phyloP scores from a whole-genome alignment of 805 yeast species.

The Pichia sporocuriosa region DNA sequence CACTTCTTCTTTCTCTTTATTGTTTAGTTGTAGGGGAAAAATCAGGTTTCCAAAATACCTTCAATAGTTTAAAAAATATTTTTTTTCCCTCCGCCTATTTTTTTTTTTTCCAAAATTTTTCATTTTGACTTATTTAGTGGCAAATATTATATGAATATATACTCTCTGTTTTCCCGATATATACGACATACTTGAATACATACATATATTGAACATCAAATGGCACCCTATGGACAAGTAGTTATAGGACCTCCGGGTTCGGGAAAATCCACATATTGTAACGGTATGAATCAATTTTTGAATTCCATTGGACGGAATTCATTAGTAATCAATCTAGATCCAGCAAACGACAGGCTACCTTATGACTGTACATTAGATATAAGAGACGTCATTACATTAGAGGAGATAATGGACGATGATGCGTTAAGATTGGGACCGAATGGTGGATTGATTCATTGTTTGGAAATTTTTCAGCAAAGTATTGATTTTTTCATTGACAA shows the following conservation, averaged over 20 bases:
- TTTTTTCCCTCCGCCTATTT: background rate
- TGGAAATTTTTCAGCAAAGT: slow-evolving; percentile 57
- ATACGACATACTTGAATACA: background rate
- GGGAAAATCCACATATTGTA: slow-evolving; percentile 92
- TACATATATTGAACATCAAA: background rate
- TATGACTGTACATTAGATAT: slow-evolving; percentile 52
- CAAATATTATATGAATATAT: no score
- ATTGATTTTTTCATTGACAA: slow-evolving; percentile 53
- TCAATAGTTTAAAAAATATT: background rate
- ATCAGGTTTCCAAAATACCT: no score
- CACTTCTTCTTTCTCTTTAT: no score
- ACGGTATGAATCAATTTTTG: slow-evolving; percentile 87
- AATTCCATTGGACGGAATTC: slow-evolving; percentile 90
- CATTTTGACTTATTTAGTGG: background rate
- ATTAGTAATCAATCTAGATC: slow-evolving; percentile 83
- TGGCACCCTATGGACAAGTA: slow-evolving; percentile 75
- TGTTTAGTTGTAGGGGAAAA: no score
- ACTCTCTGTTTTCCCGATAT: background rate
- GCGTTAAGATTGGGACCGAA: slow-evolving; percentile 49
- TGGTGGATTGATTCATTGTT: slow-evolving; percentile 86
- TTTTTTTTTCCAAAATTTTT: background rate
- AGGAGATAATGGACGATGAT: slow-evolving; percentile 53
- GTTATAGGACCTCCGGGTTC: slow-evolving; percentile 98
- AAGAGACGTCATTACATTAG: slow-evolving; percentile 48
- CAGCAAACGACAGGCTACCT: slow-evolving; percentile 55